phyloP scores from a whole-genome alignment of 257 asterid genomes.

The Solanum tarapatanum region DNA sequence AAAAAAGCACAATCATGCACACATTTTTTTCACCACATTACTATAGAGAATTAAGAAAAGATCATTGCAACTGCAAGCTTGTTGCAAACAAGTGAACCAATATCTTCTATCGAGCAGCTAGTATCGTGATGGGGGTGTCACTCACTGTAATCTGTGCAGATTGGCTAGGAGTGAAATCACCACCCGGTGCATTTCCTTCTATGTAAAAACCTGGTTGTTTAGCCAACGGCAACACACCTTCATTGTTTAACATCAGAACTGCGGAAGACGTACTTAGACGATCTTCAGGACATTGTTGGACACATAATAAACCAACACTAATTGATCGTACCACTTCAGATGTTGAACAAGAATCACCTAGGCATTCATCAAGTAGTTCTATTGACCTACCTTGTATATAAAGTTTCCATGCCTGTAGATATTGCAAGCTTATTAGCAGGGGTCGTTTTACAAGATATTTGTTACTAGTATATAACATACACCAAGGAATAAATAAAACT shows the following conservation, averaged over 20 bases:
- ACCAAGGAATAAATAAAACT: background rate
- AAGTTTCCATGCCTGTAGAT: background rate
- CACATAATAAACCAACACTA: slow-evolving; percentile 29
- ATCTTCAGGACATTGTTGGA: slow-evolving; percentile 21
- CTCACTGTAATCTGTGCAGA: no score
- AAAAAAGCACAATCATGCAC: no score
- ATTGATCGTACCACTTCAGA: slow-evolving; percentile 14
- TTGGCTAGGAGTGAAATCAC: no score
- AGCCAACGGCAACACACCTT: slow-evolving; percentile 11
- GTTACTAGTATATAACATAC: background rate
- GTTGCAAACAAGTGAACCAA: no score
- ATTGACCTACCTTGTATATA: background rate
- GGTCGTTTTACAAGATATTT: background rate
- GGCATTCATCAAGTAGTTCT: background rate
- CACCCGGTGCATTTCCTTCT: background rate
- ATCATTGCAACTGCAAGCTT: no score
- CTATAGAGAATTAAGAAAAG: no score
- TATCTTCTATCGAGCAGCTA: no score
- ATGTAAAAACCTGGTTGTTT: slow-evolving; percentile 25
- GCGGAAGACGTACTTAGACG: slow-evolving; percentile 25
- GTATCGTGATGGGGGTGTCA: no score
- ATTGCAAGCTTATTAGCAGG: background rate
- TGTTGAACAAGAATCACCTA: background rate
- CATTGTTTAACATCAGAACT: slow-evolving; percentile 19
- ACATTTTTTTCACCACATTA: no score